A percentile compares a stretch with the other conserved stretches of the same genome.
phyloP scores from a whole-genome alignment of 495 filamentous ascomycete species.

The Neurospora sp. region DNA sequence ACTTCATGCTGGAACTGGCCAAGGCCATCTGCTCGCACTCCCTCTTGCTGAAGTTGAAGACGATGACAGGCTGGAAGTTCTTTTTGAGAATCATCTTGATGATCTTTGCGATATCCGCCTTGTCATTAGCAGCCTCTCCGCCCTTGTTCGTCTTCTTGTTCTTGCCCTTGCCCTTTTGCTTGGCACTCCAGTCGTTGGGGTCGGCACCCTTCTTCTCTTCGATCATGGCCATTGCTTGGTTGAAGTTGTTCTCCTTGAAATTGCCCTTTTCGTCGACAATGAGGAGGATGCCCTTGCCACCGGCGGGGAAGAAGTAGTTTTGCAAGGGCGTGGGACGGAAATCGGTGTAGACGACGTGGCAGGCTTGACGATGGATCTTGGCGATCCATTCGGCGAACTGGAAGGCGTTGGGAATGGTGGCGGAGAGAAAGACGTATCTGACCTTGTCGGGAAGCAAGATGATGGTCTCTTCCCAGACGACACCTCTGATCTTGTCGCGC shows the following conservation, averaged over 20 bases:
- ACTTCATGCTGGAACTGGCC: slow-evolving; percentile 74
- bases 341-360: slow-evolving; percentile 97
- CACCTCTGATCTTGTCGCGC: slow-evolving; percentile 85
- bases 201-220: slow-evolving; percentile 83
- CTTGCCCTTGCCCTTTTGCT: slow-evolving; percentile 75
- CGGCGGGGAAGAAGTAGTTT: slow-evolving; percentile 94
- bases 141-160: slow-evolving; percentile 87
- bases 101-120: slow-evolving; percentile 89
- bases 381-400: slow-evolving; percentile 98
- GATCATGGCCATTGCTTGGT: slow-evolving; percentile 82
- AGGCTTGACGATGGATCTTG: slow-evolving; percentile 92
- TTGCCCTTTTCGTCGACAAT: slow-evolving; percentile 92
- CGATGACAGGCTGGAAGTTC: slow-evolving; percentile 92
- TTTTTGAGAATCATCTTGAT: slow-evolving; percentile 97
- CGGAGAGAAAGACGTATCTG: slow-evolving; percentile 93
- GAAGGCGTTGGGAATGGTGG: slow-evolving; percentile 98
- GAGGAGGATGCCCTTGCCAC: slow-evolving; percentile 86
- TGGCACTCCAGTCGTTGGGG: slow-evolving; percentile 64
- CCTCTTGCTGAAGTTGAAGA: slow-evolving; percentile 98
- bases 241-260: slow-evolving; percentile 95
- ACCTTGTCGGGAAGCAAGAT: slow-evolving; percentile 97
- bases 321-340: slow-evolving; percentile 93
- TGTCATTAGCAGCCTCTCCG: slow-evolving; percentile 50
- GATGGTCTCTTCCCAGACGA: slow-evolving; percentile 99
- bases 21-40: slow-evolving; percentile 84